These are phyloP conservation scores for Claviceps spartinae DNA, from an alignment of 2,329 filamentous ascomycete genomes.

Conservation along the genomic window DNA sequence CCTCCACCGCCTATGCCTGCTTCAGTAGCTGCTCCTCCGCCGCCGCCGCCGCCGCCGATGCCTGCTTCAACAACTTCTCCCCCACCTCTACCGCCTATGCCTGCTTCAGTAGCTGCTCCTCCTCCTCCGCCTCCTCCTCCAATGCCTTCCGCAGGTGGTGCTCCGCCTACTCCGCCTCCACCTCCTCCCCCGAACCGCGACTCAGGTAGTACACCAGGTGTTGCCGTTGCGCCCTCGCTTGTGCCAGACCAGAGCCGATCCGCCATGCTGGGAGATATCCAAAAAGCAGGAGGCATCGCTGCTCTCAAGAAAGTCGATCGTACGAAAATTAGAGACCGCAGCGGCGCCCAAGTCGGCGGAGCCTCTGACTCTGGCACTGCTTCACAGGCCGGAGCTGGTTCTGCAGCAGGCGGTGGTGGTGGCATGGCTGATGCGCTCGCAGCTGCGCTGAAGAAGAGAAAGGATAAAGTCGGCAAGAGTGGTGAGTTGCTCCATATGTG, in stretches of 20 bases:
- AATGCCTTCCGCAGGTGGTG: slow-evolving; percentile 14
- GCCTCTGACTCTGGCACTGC: slow-evolving; percentile 35
- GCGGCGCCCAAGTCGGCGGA: slow-evolving; percentile 45
- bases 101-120: slow-evolving; percentile 21
- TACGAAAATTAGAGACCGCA: slow-evolving; percentile 57
- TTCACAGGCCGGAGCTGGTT: slow-evolving; percentile 37
- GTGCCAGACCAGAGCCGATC: slow-evolving; percentile 33
- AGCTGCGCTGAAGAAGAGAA: slow-evolving; percentile 64
- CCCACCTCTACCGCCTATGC: slow-evolving; percentile 20
- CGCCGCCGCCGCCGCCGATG: slow-evolving; percentile 12
- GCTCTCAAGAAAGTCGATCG: slow-evolving; percentile 65
- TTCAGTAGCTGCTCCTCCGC: slow-evolving; percentile 18
- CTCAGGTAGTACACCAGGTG: slow-evolving; percentile 42
- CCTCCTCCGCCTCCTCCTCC: slow-evolving; percentile 26
- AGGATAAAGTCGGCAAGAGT: slow-evolving; percentile 87
- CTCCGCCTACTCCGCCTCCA: slow-evolving; percentile 29
- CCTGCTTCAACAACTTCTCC: slow-evolving; percentile 21
- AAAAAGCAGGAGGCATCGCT: slow-evolving; percentile 51
- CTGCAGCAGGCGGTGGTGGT: slow-evolving; percentile 41
- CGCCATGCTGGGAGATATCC: slow-evolving; percentile 58
- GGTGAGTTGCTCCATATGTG: slow-evolving; percentile 47
- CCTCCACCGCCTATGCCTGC: slow-evolving; percentile 30
- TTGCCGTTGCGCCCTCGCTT: slow-evolving; percentile 31
- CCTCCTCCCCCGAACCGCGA: slow-evolving; percentile 44
- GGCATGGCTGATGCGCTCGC: slow-evolving; percentile 75